Evolutionary conservation across 306 rosid species (phyloP).

Genomic region (Corylus avellana): DNA sequence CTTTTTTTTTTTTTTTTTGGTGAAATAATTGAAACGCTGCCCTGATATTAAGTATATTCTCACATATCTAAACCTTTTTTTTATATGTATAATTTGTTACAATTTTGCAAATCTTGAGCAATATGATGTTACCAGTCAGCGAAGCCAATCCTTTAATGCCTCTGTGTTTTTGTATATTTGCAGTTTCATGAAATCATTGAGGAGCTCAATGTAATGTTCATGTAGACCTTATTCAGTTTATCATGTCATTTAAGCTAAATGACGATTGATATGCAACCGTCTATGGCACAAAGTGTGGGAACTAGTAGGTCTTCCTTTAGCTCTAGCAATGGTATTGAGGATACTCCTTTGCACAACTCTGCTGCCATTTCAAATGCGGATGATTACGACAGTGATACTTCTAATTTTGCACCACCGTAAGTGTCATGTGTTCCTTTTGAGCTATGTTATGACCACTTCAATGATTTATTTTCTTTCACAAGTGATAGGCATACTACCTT

Average conservation of each 20-base stretch:
- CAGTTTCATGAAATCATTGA: constrained; percentile 22
- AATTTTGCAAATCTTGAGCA: constrained; percentile 3
- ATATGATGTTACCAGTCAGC: background rate
- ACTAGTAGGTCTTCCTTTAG: constrained; percentile 57
- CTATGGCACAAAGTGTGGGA: constrained; percentile 68
- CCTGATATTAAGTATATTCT: background rate
- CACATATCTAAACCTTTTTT: background rate
- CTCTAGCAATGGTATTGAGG: constrained; percentile 65
- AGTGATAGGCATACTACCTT: background rate
- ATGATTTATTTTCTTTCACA: background rate
- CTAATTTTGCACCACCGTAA: constrained; percentile 82
- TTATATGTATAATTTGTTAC: background rate
- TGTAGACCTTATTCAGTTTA: constrained; percentile 26
- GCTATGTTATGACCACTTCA: background rate
- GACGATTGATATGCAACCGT: constrained; percentile 61
- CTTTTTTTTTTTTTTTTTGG: background rate
- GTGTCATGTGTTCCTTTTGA: constrained; percentile 26
- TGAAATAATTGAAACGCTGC: background rate
- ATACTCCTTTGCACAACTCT: constrained; percentile 47
- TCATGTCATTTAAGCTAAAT: constrained; percentile 36
- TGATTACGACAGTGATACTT: constrained; percentile 68
- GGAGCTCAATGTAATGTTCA: constrained; percentile 26
- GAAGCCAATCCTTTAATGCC: constrained; percentile 8
- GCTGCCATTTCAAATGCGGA: constrained; percentile 52
- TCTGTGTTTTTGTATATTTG: background rate